Base-by-base conservation (phyloP, 1,284 basidiomycete species). In the Athelia psychrophila region DNA sequence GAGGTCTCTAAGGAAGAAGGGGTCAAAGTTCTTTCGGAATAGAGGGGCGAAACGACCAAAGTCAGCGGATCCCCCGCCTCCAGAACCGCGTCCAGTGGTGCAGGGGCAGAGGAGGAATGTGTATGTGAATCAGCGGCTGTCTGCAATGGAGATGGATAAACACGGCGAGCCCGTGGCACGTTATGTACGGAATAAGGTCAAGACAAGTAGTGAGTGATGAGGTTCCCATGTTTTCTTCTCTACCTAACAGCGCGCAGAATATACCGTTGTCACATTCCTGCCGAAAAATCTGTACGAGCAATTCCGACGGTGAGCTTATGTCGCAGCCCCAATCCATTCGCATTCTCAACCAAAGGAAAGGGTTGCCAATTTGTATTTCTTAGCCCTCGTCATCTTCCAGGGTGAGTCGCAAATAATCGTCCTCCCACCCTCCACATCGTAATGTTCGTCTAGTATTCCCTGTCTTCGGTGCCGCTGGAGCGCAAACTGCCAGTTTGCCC, bases 201-300 rank as follows among this genome's bases (percentile, higher is more conserved):
- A 91, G 62, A 98, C 95, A 44, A 91, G 88, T 59, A 96, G 90
- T 92, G 68, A 71, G 89, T 86, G 22, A 32, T 40, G 33, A 44
- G 36, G 20, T 53, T 15, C 20, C 49, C 50, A 25, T 48, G n/a
- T 50, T 47, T 50, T 48, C 24, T 20, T 51, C 40, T 25, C 33
- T 38, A 44, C 44, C 51, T 20, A 49, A 42, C 25, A 35, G 40
- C 58, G 15, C 10, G 19, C 66, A 90, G 91, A 97, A 71, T 98
- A 98, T 72, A 97, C 95, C 27, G 66, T 93, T 54, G 51, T 96
- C 57, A 93, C 94, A 3, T 98, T 98, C 67, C 63, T 98, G 45
- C 95, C 95, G n/a, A 94, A 92, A 78, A 96, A 96, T 66, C 71
- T 96, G 56, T 90, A 86, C 57, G 92, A 95, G 70, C 94, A 97